Conservation (phyloP, 768 basidiomycete species). For the Steccherinum ochraceum region DNA sequence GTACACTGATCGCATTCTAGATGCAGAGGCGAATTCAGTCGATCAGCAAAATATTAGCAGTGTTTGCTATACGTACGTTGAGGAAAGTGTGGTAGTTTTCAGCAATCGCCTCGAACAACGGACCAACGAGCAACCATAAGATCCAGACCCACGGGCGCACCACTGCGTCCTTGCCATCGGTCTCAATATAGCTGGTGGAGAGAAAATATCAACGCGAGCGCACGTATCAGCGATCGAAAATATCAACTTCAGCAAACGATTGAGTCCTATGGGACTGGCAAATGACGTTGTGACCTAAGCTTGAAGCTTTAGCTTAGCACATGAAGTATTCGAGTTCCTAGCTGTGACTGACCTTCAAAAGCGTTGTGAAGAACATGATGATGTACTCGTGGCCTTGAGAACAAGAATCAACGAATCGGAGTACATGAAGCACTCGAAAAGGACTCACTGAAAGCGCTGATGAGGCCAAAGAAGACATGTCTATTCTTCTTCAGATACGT, state of each 20-base stretch:
- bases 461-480: constrained; percentile 21
- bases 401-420: constrained; percentile 9
- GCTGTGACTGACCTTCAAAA: neutral
- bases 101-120: neutral
- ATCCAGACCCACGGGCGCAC: constrained; percentile 72
- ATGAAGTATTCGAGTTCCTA: neutral
- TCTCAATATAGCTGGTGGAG: constrained; percentile 50
- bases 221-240: neutral
- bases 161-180: constrained; percentile 35
- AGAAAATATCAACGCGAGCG: neutral
- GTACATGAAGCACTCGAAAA: neutral
- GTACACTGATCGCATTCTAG: constrained; percentile 1
- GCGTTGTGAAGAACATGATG: neutral
- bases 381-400: constrained; percentile 5
- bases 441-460: constrained; percentile 16
- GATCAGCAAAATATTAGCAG: neutral
- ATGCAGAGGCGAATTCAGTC: neutral
- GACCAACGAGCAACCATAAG: constrained; percentile 39
- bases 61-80: constrained; percentile 1
- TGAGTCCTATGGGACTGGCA: constrained; percentile 24
- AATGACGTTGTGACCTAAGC: constrained; percentile 9
- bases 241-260: constrained; percentile 23
- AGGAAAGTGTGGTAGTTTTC: constrained; percentile 8
- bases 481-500: constrained; percentile 13
- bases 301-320: constrained; percentile 9